phyloP scores from a whole-genome alignment of 495 filamentous ascomycete genomes.

The Podospora pseudocomata region DNA sequence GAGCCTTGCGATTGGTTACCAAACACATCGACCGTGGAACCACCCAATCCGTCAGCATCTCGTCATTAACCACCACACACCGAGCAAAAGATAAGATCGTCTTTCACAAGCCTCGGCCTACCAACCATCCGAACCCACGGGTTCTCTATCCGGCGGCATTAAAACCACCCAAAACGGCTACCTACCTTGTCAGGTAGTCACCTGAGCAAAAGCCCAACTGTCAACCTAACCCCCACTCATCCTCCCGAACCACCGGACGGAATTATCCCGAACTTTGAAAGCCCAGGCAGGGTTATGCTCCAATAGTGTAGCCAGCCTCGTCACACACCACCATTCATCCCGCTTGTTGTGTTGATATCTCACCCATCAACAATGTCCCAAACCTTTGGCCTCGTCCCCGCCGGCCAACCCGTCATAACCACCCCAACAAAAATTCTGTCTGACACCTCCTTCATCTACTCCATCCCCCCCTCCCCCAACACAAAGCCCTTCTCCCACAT shows the following conservation, averaged over 20 bases:
- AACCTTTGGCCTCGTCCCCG: conserved; percentile 49
- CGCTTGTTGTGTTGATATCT: not conserved
- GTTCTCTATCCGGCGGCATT: not conserved
- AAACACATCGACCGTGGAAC: not conserved
- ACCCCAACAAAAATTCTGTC: conserved; percentile 40
- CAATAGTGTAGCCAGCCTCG: not conserved
- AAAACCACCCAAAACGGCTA: not conserved
- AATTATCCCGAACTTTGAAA: not conserved
- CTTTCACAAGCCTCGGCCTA: not conserved
- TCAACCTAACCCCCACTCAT: not conserved
- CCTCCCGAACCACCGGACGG: not conserved
- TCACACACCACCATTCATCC: conserved; percentile 3
- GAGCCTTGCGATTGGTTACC: not conserved
- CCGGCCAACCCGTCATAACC: conserved; percentile 47
- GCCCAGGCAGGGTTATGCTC: not conserved
- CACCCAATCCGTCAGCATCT: not conserved
- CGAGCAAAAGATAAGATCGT: not conserved
- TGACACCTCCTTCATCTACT: conserved; percentile 43
- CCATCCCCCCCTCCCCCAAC: conserved; percentile 34
- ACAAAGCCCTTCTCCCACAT: conserved; percentile 64
- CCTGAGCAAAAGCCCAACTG: not conserved
- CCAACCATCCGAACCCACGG: not conserved
- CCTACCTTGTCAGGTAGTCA: not conserved
- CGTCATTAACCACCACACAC: not conserved
- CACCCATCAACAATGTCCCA: conserved; percentile 28